Percentiles rank a stretch among this genome's conserved stretches.
Conservation (phyloP, 805 yeast species). For the Cyberlindnera meyerae region DNA sequence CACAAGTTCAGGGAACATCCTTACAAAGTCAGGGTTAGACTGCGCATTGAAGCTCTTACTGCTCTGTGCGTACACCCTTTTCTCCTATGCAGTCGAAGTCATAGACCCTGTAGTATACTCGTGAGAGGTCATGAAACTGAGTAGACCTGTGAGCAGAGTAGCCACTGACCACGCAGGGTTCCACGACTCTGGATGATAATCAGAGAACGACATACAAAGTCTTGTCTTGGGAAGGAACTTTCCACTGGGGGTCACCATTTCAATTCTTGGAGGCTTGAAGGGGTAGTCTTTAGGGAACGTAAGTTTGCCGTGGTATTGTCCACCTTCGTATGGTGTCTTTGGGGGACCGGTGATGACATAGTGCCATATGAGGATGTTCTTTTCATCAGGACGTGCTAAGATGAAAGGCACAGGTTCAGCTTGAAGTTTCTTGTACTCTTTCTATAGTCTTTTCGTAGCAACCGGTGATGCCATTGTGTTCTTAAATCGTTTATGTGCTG, state of each 20-base stretch:
- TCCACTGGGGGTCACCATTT: conserved; percentile 86
- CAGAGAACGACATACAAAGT: conserved; percentile 81
- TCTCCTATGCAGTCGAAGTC: too few species aligned
- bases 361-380: conserved; percentile 87
- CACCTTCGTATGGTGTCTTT: conserved; percentile 75
- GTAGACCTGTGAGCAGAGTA: conserved; percentile 76
- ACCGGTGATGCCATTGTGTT: conserved; percentile 5
- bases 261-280: conserved; percentile 80
- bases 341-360: conserved; percentile 89
- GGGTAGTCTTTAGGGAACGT: conserved; percentile 83
- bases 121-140: conserved; percentile 85
- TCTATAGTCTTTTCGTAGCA: conserved; percentile 48
- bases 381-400: conserved; percentile 76
- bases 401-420: conserved; percentile 80
- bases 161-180: conserved; percentile 92
- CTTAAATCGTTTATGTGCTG: too few species aligned
- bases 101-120: conserved; percentile 80
- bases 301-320: conserved; percentile 83
- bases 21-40: too few species aligned
- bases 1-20: too few species aligned
- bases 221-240: conserved; percentile 71
- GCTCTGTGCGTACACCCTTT: too few species aligned
- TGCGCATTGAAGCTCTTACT: too few species aligned
- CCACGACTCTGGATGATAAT: conserved; percentile 91
- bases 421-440: conserved; percentile 72